phyloP scores from a whole-genome alignment of 371 early-diverging fungal species.

The Dentiscutata heterogama region DNA sequence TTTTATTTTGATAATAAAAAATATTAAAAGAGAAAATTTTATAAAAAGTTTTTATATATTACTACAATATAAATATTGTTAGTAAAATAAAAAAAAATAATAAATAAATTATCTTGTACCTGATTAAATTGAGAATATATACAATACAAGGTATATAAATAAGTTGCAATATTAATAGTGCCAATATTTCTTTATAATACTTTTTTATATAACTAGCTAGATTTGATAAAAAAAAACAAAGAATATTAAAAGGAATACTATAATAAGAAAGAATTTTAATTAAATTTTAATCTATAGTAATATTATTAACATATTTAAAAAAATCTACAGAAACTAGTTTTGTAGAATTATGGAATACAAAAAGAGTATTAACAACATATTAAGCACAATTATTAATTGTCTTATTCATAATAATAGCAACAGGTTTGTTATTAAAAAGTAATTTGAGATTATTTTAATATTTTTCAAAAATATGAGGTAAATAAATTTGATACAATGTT shows the following conservation, averaged over 20 bases:
- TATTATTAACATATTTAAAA: constrained; percentile 3
- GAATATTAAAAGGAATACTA: neutral
- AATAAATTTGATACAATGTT: constrained; percentile 1
- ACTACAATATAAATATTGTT: too few species aligned
- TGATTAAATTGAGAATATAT: constrained; percentile 17
- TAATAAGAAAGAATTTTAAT: too few species aligned
- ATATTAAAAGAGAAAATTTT: too few species aligned
- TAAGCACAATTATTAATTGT: neutral
- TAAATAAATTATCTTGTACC: too few species aligned
- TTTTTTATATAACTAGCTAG: constrained; percentile 7
- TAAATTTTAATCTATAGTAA: neutral
- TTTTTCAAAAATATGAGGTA: constrained; percentile 4
- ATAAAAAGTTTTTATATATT: too few species aligned
- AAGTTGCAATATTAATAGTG: neutral
- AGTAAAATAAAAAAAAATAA: too few species aligned
- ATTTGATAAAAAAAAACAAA: neutral
- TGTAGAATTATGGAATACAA: neutral
- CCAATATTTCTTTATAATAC: neutral
- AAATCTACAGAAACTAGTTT: constrained; percentile 25
- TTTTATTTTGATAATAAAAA: too few species aligned
- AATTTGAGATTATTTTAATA: neutral
- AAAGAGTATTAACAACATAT: constrained; percentile 10
- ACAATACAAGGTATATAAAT: neutral
- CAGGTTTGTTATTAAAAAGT: neutral
- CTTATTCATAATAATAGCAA: too few species aligned